Conservation (phyloP, 164 flowering plant species). For the Saururus chinensis region DNA sequence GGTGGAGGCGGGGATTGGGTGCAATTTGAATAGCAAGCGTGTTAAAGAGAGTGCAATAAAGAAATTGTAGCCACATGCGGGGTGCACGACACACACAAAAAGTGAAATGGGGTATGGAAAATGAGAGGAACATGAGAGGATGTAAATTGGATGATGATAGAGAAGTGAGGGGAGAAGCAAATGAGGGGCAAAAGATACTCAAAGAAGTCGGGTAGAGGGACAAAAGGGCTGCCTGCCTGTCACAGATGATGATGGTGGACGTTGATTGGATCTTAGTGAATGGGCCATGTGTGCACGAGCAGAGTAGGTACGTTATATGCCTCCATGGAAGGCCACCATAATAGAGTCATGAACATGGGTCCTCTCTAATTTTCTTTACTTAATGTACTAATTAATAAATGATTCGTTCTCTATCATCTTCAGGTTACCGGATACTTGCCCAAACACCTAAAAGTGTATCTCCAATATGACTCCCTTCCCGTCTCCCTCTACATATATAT, state of each 20-base stretch:
- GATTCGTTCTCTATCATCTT: too few species aligned
- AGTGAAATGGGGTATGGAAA: slow-evolving; percentile 5
- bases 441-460: too few species aligned
- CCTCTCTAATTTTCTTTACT: slow-evolving; percentile 1
- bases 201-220: slow-evolving; percentile 12
- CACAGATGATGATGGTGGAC: slow-evolving; percentile 24
- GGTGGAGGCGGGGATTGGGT: neutral
- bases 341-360: slow-evolving; percentile 45
- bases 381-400: neutral
- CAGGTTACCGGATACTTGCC: too few species aligned
- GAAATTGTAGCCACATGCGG: slow-evolving; percentile 15
- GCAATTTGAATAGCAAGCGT: neutral
- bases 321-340: slow-evolving; percentile 19
- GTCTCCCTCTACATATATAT: too few species aligned
- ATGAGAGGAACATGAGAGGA: slow-evolving; percentile 33
- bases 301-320: slow-evolving; percentile 15
- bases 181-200: slow-evolving; percentile 7
- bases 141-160: slow-evolving; percentile 17
- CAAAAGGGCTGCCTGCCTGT: slow-evolving; percentile 9
- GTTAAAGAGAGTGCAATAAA: neutral
- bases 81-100: neutral
- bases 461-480: too few species aligned
- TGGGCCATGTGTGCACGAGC: slow-evolving; percentile 51
- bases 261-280: slow-evolving; percentile 34
- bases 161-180: neutral